Evolutionary conservation across 1,139 yeast genomes (phyloP).

Genomic region (Suhomyces ambrosiae): DNA sequence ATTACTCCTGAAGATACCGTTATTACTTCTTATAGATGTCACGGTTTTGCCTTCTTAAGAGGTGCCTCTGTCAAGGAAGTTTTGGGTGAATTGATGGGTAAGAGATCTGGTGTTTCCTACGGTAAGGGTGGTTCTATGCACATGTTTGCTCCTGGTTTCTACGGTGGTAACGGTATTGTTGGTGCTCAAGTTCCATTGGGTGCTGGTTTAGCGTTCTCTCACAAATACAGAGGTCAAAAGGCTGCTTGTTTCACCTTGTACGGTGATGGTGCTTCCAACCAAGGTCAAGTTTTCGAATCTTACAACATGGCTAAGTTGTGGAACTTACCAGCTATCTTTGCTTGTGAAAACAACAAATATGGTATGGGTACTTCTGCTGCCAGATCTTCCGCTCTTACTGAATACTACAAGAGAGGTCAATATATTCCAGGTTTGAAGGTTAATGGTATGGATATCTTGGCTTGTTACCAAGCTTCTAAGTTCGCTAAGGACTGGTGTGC

Average conservation of each 20-base stretch:
- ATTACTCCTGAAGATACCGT: constrained; percentile 81
- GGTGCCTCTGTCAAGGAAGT: constrained; percentile 91
- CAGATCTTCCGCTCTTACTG: constrained; percentile 94
- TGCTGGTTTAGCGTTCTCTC: constrained; percentile 96
- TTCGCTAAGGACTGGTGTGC: constrained; percentile 96
- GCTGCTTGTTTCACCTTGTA: constrained; percentile 86
- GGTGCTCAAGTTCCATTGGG: constrained; percentile 99
- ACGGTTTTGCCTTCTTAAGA: constrained; percentile 95
- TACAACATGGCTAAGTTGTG: constrained; percentile 99
- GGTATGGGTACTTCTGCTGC: constrained; percentile 99
- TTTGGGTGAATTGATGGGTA: constrained; percentile 95
- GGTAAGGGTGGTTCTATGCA: constrained; percentile 99
- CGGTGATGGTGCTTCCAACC: constrained; percentile 99
- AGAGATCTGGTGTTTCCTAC: constrained; percentile 89
- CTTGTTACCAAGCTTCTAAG: constrained; percentile 93
- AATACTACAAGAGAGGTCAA: constrained; percentile 98
- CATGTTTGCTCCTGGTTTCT: constrained; percentile 92
- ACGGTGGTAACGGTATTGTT: constrained; percentile 99
- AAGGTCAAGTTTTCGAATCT: constrained; percentile 97
- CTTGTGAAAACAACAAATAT: constrained; percentile 98
- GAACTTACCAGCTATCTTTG: constrained; percentile 92
- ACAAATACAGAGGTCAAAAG: constrained; percentile 83
- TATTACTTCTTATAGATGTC: constrained; percentile 97
- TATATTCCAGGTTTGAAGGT: constrained; percentile 98
- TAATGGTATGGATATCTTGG: constrained; percentile 97